Conservation (phyloP, 139 green algal genomes). For the Penium margaritaceum region DNA sequence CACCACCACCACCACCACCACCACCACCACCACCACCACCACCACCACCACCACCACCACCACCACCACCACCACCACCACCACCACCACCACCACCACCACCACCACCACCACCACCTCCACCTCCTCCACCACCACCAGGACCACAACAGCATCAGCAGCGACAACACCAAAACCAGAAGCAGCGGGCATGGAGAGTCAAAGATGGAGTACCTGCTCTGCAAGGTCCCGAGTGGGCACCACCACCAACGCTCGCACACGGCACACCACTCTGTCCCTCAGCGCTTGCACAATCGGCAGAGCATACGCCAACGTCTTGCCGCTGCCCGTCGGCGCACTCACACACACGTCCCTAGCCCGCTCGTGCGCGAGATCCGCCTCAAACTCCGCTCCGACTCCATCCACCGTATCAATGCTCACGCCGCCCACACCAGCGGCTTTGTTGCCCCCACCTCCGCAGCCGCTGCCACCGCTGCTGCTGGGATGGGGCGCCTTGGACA, state of each 20-base stretch:
- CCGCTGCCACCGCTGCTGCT: too few species aligned
- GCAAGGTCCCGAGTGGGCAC: conserved; percentile 78
- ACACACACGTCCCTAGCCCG: too few species aligned
- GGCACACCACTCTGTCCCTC: conserved; percentile 35
- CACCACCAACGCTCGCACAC: conserved; percentile 68
- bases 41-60: background rate
- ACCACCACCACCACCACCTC: conserved; percentile 69
- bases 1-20: background rate
- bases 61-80: conserved; percentile 47
- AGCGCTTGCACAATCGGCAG: conserved; percentile 73
- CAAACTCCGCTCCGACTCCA: too few species aligned
- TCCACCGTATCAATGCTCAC: too few species aligned
- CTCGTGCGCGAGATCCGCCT: too few species aligned
- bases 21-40: conserved; percentile 73
- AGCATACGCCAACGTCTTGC: conserved; percentile 80
- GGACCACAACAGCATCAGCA: conserved; percentile 71
- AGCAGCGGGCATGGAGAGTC: too few species aligned
- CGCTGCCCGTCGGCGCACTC: too few species aligned
- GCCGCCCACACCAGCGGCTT: too few species aligned
- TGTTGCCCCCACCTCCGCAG: too few species aligned
- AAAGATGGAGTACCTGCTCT: conserved; percentile 69
- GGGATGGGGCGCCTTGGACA: too few species aligned
- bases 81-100: conserved; percentile 74
- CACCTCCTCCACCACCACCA: conserved; percentile 47
- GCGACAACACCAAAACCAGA: conserved; percentile 4